Base-by-base conservation (phyloP, 306 rosid genomes). In the Carpinus viminea region DNA sequence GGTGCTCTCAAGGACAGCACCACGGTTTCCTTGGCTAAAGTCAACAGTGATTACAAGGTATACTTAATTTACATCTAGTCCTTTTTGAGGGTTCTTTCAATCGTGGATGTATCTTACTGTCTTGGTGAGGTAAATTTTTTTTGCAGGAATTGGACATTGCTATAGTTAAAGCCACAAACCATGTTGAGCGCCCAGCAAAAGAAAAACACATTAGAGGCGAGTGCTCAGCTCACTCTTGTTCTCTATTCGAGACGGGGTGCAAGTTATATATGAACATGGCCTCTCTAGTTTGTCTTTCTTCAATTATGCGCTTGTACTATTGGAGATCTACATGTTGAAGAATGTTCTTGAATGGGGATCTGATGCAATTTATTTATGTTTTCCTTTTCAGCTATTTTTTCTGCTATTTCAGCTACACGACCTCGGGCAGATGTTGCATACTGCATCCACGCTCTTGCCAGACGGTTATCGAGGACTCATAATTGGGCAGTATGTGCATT, bases 341-440 rank as follows among this genome's bases (percentile, higher is more conserved):
- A 74, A 79, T 54, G 2, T 83, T 81, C 51, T 71, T 64, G 57
- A 52, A 34, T 72, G 62, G 74, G 45, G 62, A 76, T 64, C 76
- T 78, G 74, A 81, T 72, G 62, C 17, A 28, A 41, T 68, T 34
- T 80, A 48, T 85, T 64, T 81, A 12, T 85, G 41, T 78, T 82
- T 81, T 61, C 76, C 68, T 47, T 83, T 81, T 86, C 91, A 96
- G 99, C 99, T 74, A 90, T 96, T 68, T 96, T 93, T 71, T 85
- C 98, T 26, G 99, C 97, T n/a, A 81, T 93, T 88, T 96, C 97
- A 69, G 99, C 99, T 65, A 91, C 99, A 38, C 89, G 97, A 84
- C 98, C 99, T 68, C 86, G 99, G 36, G 99, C 99, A 4, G 99
- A 96, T 88, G 99, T 96, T 73, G 99, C 99, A 38, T 96, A 96